These are phyloP conservation scores for Agrocybe praecox DNA, from an alignment of 768 basidiomycete species.

Conservation along the genomic window DNA sequence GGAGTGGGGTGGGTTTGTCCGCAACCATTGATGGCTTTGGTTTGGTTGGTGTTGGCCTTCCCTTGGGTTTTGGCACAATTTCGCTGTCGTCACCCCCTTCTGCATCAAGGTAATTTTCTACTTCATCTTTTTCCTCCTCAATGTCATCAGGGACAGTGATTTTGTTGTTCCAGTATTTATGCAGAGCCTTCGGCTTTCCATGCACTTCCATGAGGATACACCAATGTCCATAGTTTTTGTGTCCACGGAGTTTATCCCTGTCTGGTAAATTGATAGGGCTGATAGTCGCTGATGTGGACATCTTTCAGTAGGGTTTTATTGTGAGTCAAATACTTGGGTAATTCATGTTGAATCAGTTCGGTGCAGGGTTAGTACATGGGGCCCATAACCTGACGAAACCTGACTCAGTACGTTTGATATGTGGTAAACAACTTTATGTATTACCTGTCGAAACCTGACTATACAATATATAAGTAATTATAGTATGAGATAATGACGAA, in stretches of 20 bases:
- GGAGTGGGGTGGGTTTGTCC: conserved; percentile 5
- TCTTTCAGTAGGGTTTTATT: too few species aligned
- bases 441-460: too few species aligned
- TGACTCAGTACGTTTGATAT: too few species aligned
- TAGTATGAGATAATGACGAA: too few species aligned
- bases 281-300: not conserved
- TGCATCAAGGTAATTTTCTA: not conserved
- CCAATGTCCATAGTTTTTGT: conserved; percentile 1
- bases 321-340: too few species aligned
- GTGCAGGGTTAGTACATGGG: too few species aligned
- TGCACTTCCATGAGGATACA: conserved; percentile 2
- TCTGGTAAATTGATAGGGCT: not conserved
- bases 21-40: not conserved
- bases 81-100: too few species aligned
- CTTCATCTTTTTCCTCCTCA: not conserved
- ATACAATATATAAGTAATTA: too few species aligned
- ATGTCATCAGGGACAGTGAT: not conserved
- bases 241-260: conserved; percentile 1
- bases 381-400: too few species aligned
- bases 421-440: too few species aligned
- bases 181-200: conserved; percentile 3
- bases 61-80: not conserved
- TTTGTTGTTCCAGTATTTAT: conserved; percentile 4
- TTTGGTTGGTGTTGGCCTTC: not conserved
- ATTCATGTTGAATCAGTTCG: too few species aligned